phyloP scores from a whole-genome alignment of 2,329 filamentous ascomycete species.

The Beauveria rudraprayagi region DNA sequence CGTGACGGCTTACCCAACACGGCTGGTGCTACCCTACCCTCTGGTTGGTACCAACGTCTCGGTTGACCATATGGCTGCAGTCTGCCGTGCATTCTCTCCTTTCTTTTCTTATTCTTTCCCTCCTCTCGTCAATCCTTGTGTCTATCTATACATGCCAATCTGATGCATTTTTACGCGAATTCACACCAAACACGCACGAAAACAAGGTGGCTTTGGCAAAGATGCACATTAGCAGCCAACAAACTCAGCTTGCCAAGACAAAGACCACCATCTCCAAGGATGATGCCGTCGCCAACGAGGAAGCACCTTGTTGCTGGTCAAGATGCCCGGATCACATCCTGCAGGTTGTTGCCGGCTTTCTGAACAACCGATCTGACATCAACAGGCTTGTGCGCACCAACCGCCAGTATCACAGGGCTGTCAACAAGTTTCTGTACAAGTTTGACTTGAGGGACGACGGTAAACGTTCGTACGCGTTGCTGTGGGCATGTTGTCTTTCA shows the following conservation, averaged over 20 bases:
- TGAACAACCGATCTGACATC: neutral
- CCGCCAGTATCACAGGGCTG: neutral
- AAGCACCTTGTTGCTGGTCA: too few species aligned
- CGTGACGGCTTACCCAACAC: neutral
- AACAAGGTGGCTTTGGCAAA: neutral
- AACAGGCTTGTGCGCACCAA: neutral
- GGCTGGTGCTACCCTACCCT: neutral
- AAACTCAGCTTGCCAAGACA: neutral
- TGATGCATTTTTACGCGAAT: neutral
- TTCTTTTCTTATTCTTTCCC: too few species aligned
- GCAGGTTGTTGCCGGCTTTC: neutral
- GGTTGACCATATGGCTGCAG: neutral
- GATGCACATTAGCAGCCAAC: neutral
- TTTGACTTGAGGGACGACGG: neutral
- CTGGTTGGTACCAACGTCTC: neutral
- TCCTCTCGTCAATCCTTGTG: neutral
- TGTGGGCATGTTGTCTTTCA: neutral
- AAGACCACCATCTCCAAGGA: neutral
- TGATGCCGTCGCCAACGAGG: neutral
- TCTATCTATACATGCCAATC: neutral
- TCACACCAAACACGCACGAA: neutral
- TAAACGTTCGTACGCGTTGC: neutral
- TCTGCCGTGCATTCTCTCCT: neutral
- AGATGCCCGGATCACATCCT: neutral
- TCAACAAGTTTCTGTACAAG: neutral